These are phyloP conservation scores for Odontarrhena argentea DNA, from an alignment of 345 rosid genomes.

Conservation along the genomic window DNA sequence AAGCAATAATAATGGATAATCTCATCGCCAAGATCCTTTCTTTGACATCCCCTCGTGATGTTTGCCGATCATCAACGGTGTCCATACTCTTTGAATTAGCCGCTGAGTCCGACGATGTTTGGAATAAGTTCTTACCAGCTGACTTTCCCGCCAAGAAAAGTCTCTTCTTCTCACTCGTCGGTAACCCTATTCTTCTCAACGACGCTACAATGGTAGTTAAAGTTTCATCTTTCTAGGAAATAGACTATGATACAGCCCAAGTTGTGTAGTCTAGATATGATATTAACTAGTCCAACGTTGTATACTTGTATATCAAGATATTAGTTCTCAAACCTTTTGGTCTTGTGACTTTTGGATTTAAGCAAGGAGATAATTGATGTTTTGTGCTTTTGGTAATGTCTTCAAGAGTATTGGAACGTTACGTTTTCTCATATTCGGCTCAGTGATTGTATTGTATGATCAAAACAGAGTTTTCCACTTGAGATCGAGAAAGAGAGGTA, in stretches of 20 bases:
- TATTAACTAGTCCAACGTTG: too few relatives aligned
- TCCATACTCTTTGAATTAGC: conserved; percentile 60
- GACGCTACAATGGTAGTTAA: conserved; percentile 45
- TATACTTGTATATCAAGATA: too few relatives aligned
- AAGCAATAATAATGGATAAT: conserved; percentile 23
- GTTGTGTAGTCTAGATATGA: too few relatives aligned
- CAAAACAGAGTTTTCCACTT: conserved; percentile 58
- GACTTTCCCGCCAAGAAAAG: conserved; percentile 53
- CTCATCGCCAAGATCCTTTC: conserved; percentile 60
- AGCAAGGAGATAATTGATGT: too few relatives aligned
- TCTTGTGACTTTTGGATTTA: neutral
- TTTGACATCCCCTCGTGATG: conserved; percentile 62
- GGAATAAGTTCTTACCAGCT: conserved; percentile 64
- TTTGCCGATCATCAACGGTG: conserved; percentile 52
- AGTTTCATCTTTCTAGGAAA: neutral
- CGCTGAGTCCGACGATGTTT: conserved; percentile 56
- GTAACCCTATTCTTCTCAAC: conserved; percentile 47
- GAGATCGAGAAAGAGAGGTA: conserved; percentile 66
- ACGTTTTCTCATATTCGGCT: too few relatives aligned
- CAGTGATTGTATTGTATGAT: too few relatives aligned
- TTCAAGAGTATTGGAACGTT: too few relatives aligned
- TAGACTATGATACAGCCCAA: too few relatives aligned
- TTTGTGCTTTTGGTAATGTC: too few relatives aligned
- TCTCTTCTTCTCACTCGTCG: conserved; percentile 57
- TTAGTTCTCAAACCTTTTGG: neutral